These are phyloP conservation scores for Diatrype stigma DNA, from an alignment of 2,329 filamentous ascomycete species.

Conservation along the genomic window DNA sequence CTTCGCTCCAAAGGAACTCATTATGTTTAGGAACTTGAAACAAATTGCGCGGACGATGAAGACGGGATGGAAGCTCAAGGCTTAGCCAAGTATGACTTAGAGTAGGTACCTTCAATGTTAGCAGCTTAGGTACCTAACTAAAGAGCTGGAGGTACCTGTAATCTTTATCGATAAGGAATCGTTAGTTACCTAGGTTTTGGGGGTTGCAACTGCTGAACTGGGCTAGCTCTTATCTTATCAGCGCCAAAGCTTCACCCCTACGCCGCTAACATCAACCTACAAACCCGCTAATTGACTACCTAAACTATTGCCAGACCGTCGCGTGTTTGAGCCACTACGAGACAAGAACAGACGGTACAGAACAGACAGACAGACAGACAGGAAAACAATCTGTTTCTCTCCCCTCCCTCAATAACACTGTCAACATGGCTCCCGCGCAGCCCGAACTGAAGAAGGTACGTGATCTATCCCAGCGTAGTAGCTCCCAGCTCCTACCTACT, in stretches of 20 bases:
- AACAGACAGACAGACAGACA: not conserved
- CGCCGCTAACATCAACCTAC: not conserved
- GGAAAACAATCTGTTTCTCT: not conserved
- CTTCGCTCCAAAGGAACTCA: slow-evolving; percentile 54
- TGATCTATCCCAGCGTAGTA: slow-evolving; percentile 4
- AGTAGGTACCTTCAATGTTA: too few species aligned
- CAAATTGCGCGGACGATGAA: too few species aligned
- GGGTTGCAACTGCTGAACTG: too few species aligned
- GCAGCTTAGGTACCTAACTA: too few species aligned
- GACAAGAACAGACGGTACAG: not conserved
- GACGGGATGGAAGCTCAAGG: too few species aligned
- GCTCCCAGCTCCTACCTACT: slow-evolving; percentile 1
- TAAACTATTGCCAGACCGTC: not conserved
- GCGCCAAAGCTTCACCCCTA: not conserved
- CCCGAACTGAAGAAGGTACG: slow-evolving; percentile 96
- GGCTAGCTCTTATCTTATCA: too few species aligned
- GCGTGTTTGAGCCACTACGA: not conserved
- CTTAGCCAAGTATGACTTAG: too few species aligned
- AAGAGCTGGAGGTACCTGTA: too few species aligned
- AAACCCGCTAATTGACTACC: not conserved
- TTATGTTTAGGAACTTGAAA: too few species aligned
- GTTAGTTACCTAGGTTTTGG: too few species aligned
- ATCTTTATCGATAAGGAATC: too few species aligned
- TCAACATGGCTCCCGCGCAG: slow-evolving; percentile 94
- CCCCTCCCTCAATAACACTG: not conserved